These are phyloP conservation scores for Curvularia eragrostidis DNA, from an alignment of 2,329 filamentous ascomycete genomes.

Conservation along the genomic window DNA sequence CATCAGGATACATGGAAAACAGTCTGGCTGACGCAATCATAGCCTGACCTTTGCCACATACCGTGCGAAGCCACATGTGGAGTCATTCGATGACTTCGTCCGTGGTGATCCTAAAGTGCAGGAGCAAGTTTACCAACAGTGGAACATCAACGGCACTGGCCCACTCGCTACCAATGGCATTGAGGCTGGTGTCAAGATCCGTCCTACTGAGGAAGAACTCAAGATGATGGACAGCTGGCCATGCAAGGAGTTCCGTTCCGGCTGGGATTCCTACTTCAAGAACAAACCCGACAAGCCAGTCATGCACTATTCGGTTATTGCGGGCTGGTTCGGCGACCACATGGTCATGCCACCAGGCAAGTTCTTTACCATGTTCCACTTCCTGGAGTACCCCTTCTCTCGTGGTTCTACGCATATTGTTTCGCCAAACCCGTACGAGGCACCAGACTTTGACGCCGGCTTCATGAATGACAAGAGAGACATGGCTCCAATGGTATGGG, in stretches of 20 bases:
- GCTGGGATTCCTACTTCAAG: slow-evolving; percentile 84
- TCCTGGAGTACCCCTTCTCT: slow-evolving; percentile 29
- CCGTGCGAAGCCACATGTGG: slow-evolving; percentile 75
- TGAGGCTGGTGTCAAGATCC: slow-evolving; percentile 79
- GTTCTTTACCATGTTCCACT: slow-evolving; percentile 73
- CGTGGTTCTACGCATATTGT: slow-evolving; percentile 71
- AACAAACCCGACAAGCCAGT: slow-evolving; percentile 85
- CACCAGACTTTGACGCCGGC: slow-evolving; percentile 78
- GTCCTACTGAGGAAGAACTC: slow-evolving; percentile 72
- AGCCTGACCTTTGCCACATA: slow-evolving; percentile 71
- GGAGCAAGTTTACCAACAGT: slow-evolving; percentile 76
- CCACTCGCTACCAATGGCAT: slow-evolving; percentile 80
- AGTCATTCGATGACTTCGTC: slow-evolving; percentile 82
- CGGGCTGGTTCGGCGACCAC: slow-evolving; percentile 59
- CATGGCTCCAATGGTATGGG: slow-evolving; percentile 82
- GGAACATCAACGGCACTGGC: slow-evolving; percentile 80
- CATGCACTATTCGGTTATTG: slow-evolving; percentile 82
- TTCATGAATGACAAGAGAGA: slow-evolving; percentile 88
- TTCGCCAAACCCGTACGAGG: slow-evolving; percentile 74
- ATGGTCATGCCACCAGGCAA: slow-evolving; percentile 74
- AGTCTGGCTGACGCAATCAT: not conserved
- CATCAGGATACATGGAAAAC: not conserved
- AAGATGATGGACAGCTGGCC: slow-evolving; percentile 75
- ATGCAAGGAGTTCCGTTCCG: slow-evolving; percentile 73
- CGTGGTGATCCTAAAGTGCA: slow-evolving; percentile 76